Evolutionary conservation across 2,329 filamentous ascomycete genomes (phyloP), one percentile per base, ranked within the genome.

Genomic region (Alternaria arbusti): DNA sequence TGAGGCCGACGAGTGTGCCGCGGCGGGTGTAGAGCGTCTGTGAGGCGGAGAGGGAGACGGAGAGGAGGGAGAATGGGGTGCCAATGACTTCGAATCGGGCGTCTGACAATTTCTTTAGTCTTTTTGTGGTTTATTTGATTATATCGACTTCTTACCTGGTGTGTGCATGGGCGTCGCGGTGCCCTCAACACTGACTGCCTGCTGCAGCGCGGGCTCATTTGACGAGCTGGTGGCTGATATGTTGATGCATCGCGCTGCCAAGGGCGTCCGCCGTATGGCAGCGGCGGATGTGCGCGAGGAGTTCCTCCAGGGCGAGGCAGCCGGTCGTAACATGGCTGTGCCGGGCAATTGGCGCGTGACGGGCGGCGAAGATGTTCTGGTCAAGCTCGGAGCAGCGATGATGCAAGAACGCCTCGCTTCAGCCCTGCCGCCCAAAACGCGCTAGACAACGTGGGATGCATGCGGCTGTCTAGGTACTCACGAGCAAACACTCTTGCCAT

Each of bases 51-150:
- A 99, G 88, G 8, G 91, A 93, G 69, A 97, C 94, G 22, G 95
- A 97, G 71, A 99, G 90, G 68, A 99, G 89, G 59, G 96, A 98
- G 81, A 96, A 96, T 2, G 95, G 94, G 23, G 92, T 88, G 66
- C 96, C 96, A 68, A 99, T 85, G 51, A 98, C 93, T 81, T 98
- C 93, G 80, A 99, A 99, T 61, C 90, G 90, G 58, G 96, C 96
- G 87, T 98, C 96, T 97, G 71, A 57, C 46, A 25, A 46, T 40
- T 17, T 6, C 7, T 45, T 20, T 55, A 40, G 12, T 6, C 13
- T 20, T 13, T n/a, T 2, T 28, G 0, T 36, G 0, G 1, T 11
- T n/a, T 5, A 12, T 12, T 46, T 50, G n/a, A 8, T 32, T 32
- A 8, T 15, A 32, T 32, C 13, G 13, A 32, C 30, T 32, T 20